Conservation (phyloP, 2,329 filamentous ascomycete species). For the Pseudopyricularia javanii region DNA sequence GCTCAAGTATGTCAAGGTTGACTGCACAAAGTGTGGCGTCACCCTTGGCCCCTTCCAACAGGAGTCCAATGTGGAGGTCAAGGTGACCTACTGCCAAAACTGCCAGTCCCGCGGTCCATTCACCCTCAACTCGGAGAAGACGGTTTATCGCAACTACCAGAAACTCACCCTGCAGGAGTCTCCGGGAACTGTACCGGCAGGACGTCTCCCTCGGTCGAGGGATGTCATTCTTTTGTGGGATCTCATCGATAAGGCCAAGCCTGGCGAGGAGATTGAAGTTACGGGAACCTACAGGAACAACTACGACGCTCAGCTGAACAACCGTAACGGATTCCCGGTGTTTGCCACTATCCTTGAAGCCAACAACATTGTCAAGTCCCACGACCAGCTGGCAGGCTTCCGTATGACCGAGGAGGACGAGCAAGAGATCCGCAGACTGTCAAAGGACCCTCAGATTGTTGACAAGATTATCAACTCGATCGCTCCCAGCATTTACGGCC, state of each 20-base stretch:
- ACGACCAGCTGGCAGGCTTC: constrained; percentile 96
- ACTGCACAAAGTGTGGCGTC: constrained; percentile 84
- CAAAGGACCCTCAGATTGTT: constrained; percentile 79
- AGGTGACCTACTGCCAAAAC: constrained; percentile 90
- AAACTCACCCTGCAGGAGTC: constrained; percentile 96
- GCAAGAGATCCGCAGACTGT: constrained; percentile 75
- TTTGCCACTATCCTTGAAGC: constrained; percentile 97
- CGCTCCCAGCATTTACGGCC: constrained; percentile 93
- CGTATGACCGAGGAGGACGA: constrained; percentile 91
- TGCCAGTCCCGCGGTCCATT: constrained; percentile 94
- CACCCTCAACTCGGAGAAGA: constrained; percentile 92
- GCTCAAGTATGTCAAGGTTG: constrained; percentile 96
- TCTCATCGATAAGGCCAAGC: constrained; percentile 91
- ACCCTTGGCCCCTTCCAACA: constrained; percentile 95
- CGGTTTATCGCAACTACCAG: constrained; percentile 96
- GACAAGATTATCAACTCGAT: constrained; percentile 91
- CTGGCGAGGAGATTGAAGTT: constrained; percentile 93
- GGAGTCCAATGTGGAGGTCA: constrained; percentile 92
- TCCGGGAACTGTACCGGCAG: constrained; percentile 89
- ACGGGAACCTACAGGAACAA: constrained; percentile 97
- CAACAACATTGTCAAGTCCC: constrained; percentile 92
- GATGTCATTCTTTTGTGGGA: constrained; percentile 96
- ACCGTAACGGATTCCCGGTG: constrained; percentile 96
- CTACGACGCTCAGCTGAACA: constrained; percentile 94
- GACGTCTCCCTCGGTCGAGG: constrained; percentile 81